Percentiles rank a stretch among this genome's conserved stretches.
Conservation (phyloP, 2,329 filamentous ascomycete species). For the Teratosphaeria epicoccoides region DNA sequence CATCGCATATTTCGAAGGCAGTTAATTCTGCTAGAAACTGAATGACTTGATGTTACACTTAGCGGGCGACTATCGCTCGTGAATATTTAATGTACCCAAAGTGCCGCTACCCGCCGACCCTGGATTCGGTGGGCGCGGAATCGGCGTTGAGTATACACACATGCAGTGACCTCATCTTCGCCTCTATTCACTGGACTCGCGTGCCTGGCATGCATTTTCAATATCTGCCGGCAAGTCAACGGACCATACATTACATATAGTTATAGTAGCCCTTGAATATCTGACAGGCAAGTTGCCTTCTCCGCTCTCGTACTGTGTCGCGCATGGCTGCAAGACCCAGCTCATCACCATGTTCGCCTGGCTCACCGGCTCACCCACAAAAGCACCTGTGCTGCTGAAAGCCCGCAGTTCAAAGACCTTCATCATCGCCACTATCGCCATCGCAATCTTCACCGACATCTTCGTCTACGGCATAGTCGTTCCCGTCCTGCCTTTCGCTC, state of each 20-base stretch:
- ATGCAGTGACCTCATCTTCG: background rate
- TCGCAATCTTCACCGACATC: constrained; percentile 42
- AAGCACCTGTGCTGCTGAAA: constrained; percentile 21
- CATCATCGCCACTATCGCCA: constrained; percentile 27
- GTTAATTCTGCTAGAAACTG: no score
- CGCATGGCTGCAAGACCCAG: background rate
- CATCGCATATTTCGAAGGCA: no score
- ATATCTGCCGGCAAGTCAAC: background rate
- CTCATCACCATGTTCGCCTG: constrained; percentile 22
- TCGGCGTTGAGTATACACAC: background rate
- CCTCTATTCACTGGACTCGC: background rate
- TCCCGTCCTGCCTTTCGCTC: constrained; percentile 60
- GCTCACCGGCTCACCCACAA: constrained; percentile 19
- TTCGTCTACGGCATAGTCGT: constrained; percentile 56
- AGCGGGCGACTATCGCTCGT: no score
- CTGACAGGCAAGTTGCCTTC: background rate
- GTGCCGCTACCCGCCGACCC: no score
- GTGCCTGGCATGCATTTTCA: background rate
- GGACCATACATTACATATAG: background rate
- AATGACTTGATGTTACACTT: no score
- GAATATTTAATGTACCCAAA: no score
- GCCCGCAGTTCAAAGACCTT: constrained; percentile 26
- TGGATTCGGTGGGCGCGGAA: background rate
- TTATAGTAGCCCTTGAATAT: no score
- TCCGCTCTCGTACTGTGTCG: background rate